A percentile compares a stretch with the other conserved stretches of the same genome.
These are phyloP conservation scores for Turritis glabra DNA, from an alignment of 345 rosid species.

Conservation along the genomic window DNA sequence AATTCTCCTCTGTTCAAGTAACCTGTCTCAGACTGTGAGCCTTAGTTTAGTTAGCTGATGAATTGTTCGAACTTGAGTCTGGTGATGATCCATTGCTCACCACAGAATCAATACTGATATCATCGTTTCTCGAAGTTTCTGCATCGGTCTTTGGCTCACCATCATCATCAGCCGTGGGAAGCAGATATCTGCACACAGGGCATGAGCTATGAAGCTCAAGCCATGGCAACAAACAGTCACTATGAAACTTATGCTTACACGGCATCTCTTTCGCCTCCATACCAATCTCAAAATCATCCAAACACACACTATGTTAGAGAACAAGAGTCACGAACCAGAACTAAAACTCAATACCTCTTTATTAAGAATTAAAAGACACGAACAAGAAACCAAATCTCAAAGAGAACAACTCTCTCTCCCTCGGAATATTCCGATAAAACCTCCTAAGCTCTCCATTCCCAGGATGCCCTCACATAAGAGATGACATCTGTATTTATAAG, in stretches of 20 bases:
- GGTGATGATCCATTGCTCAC: conserved; percentile 13
- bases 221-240: conserved; percentile 79
- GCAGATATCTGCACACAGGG: conserved; percentile 79
- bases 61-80: conserved; percentile 23
- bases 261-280: conserved; percentile 80
- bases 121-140: conserved; percentile 37
- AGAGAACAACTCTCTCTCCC: too few relatives aligned
- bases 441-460: too few relatives aligned
- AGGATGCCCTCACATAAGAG: too few relatives aligned
- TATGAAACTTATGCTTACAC: conserved; percentile 84
- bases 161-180: conserved; percentile 47
- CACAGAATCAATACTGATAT: conserved; percentile 25
- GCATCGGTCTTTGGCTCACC: conserved; percentile 60
- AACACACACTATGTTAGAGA: too few relatives aligned
- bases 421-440: too few relatives aligned
- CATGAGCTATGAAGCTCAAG: conserved; percentile 92
- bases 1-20: not conserved
- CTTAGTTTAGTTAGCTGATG: conserved; percentile 31
- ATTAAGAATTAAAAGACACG: too few relatives aligned
- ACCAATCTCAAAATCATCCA: conserved; percentile 78
- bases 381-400: too few relatives aligned
- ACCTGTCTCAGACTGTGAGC: conserved; percentile 33
- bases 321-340: too few relatives aligned
- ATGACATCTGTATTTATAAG: too few relatives aligned
- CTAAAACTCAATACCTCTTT: too few relatives aligned